phyloP scores from a whole-genome alignment of 257 asterid genomes.

The Perilla frutescens region DNA sequence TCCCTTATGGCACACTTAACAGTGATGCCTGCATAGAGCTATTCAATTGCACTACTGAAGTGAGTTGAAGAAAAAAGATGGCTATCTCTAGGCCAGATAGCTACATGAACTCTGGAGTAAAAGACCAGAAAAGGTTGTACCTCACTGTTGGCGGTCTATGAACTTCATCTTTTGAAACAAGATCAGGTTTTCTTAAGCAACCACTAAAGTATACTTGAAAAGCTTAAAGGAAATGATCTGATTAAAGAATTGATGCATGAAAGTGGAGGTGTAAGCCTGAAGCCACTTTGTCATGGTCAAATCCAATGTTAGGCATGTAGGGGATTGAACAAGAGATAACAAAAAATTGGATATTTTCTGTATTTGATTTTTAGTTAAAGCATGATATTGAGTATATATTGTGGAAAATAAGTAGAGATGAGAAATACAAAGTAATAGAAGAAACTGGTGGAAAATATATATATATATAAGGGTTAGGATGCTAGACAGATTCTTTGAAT shows the following conservation, averaged over 20 bases:
- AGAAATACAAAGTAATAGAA: not conserved
- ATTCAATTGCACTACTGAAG: conserved; percentile 10
- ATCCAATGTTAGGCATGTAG: not conserved
- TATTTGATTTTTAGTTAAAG: not conserved
- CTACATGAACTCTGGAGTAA: not conserved
- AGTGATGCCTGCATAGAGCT: conserved; percentile 24
- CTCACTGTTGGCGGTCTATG: not conserved
- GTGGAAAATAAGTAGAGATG: conserved; percentile 1
- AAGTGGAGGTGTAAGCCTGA: not conserved
- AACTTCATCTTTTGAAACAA: not conserved
- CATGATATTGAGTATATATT: not conserved
- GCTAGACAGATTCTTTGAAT: conserved; percentile 16
- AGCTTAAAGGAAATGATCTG: not conserved
- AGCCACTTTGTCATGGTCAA: not conserved
- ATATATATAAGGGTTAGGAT: not conserved
- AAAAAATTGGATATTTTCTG: not conserved
- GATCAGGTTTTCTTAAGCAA: not conserved
- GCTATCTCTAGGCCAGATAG: not conserved
- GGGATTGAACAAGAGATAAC: not conserved
- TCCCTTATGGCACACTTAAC: conserved; percentile 5
- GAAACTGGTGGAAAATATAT: not conserved
- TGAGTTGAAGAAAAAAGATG: conserved; percentile 16
- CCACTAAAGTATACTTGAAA: not conserved
- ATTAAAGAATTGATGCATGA: conserved; percentile 3
- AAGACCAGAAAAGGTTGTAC: not conserved